phyloP scores from a whole-genome alignment of 106 monocot species.

The Dendrobium nobile region DNA sequence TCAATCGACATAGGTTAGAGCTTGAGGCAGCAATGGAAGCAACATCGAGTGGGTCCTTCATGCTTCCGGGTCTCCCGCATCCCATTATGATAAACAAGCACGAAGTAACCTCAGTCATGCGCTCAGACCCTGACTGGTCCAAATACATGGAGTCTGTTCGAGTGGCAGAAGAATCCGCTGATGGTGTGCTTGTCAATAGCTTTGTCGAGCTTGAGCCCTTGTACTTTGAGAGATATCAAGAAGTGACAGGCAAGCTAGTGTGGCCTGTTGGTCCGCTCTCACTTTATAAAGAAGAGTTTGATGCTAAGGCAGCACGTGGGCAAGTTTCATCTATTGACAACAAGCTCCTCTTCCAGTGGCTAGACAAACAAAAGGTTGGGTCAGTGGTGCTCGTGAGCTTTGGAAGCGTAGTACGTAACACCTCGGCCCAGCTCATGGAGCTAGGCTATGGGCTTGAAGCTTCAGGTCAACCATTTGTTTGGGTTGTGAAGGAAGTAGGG shows the following conservation, averaged over 20 bases:
- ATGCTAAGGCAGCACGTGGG: not conserved
- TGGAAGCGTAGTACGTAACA: conserved; percentile 33
- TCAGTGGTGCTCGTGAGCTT: conserved; percentile 46
- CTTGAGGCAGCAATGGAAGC: not conserved
- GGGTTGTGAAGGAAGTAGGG: conserved; percentile 5
- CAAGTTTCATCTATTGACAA: not conserved
- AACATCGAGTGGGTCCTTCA: conserved; percentile 2
- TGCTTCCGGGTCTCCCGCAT: conserved; percentile 19
- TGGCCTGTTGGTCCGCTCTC: conserved; percentile 17
- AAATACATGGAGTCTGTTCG: not conserved
- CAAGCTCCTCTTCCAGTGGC: conserved; percentile 16
- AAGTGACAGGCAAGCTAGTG: not conserved
- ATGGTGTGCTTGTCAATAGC: conserved; percentile 24
- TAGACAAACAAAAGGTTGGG: conserved; percentile 12
- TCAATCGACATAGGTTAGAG: not conserved
- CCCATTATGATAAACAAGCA: conserved; percentile 2
- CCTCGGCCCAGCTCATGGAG: conserved; percentile 26
- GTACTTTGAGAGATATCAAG: not conserved
- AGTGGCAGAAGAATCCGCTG: conserved; percentile 1
- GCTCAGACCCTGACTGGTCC: not conserved
- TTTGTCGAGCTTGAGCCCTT: conserved; percentile 19
- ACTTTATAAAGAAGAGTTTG: not conserved
- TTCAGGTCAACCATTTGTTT: conserved; percentile 9
- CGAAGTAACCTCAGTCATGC: not conserved
- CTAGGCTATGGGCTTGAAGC: conserved; percentile 17